Evolutionary conservation across 73 alveolate genomes (phyloP).

Genomic region (Paramecium tetraurelia): DNA sequence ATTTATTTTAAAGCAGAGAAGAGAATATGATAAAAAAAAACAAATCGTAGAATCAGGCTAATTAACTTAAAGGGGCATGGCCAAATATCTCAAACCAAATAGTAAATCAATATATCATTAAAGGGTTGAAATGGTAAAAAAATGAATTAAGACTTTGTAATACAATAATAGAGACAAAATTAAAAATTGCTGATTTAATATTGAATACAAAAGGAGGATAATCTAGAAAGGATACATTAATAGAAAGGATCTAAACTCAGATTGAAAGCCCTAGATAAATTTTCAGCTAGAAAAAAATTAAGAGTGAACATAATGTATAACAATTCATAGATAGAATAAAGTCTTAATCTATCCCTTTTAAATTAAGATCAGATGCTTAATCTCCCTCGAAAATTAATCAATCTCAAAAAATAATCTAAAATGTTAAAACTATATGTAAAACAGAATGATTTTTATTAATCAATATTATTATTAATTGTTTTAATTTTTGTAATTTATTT

Average conservation of each 20-base stretch:
- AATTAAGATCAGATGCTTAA: not conserved
- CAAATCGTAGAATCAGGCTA: not conserved
- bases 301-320: not conserved
- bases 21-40: not conserved
- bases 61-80: not conserved
- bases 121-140: slow-evolving; percentile 4
- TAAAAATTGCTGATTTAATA: not conserved
- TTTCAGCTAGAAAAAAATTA: not conserved
- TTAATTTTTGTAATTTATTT: not conserved
- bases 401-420: not conserved
- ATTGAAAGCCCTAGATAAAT: not conserved
- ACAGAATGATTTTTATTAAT: not conserved
- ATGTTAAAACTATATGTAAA: not conserved
- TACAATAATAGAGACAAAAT: not conserved
- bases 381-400: not conserved
- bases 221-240: not conserved
- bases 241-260: not conserved
- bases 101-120: not conserved
- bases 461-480: not conserved
- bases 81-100: not conserved
- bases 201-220: not conserved
- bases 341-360: not conserved
- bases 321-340: not conserved
- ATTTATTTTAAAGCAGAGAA: not conserved
- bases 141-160: not conserved